These are phyloP conservation scores for Dictyostelium brefeldianum DNA, from an alignment of 78 protist genomes.

Conservation along the genomic window DNA sequence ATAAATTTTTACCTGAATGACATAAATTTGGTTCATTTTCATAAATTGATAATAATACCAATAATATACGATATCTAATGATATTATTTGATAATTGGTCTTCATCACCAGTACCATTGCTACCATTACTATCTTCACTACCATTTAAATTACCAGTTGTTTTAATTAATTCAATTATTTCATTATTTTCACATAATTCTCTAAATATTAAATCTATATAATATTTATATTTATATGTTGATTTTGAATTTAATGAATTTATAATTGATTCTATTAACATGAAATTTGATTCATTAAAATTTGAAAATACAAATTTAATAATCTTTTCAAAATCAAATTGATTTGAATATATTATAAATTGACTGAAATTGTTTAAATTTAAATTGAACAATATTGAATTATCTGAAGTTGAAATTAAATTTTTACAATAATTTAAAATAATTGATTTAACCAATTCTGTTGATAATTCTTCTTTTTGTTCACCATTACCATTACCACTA, in stretches of 20 bases:
- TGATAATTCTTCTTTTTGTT: neutral
- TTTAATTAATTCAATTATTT: neutral
- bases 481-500: neutral
- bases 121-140: neutral
- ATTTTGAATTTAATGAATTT: neutral
- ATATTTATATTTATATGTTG: neutral
- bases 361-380: neutral
- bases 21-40: neutral
- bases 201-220: slow-evolving; percentile 13
- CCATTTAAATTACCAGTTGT: neutral
- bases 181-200: neutral
- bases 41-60: slow-evolving; percentile 11
- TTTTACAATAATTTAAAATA: neutral
- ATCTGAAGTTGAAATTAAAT: neutral
- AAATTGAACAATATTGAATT: neutral
- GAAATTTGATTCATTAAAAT: neutral
- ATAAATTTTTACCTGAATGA: neutral
- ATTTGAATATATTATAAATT: neutral
- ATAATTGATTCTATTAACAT: neutral
- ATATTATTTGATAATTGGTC: neutral
- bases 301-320: slow-evolving; percentile 11
- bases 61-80: slow-evolving; percentile 4
- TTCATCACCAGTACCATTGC: neutral
- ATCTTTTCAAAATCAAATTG: neutral
- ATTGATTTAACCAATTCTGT: neutral